Evolutionary conservation across 306 rosid species (phyloP).

Genomic region (Begonia fuchsioides): DNA sequence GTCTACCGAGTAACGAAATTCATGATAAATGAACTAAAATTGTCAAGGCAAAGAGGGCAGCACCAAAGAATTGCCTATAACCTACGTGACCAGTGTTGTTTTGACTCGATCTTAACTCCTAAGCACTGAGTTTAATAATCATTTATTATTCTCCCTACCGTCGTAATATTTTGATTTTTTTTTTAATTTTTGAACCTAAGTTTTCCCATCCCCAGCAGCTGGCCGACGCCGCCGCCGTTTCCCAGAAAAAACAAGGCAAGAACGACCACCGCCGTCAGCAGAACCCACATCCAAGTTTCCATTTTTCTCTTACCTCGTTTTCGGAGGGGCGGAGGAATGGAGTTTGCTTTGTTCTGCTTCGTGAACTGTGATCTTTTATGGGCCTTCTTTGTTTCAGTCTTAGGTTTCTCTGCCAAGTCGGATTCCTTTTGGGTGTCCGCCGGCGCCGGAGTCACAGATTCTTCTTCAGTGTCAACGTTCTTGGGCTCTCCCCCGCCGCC

Average conservation of each 20-base stretch:
- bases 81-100: constrained; percentile 23
- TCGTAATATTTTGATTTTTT: constrained; percentile 3
- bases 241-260: constrained; percentile 38
- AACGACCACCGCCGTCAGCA: constrained; percentile 17
- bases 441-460: constrained; percentile 20
- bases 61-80: constrained; percentile 40
- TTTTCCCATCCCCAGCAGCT: constrained; percentile 22
- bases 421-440: constrained; percentile 15
- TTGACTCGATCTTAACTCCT: background rate
- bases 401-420: constrained; percentile 30
- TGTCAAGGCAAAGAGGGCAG: constrained; percentile 14
- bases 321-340: constrained; percentile 54
- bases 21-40: no score
- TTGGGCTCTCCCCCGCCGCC: constrained; percentile 13
- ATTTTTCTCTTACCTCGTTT: constrained; percentile 58
- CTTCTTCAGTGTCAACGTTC: constrained; percentile 23
- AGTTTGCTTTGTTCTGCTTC: constrained; percentile 40
- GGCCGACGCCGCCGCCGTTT: constrained; percentile 20
- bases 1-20: no score
- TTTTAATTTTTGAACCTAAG: constrained; percentile 17
- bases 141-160: constrained; percentile 9
- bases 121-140: constrained; percentile 16
- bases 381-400: constrained; percentile 16
- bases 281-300: constrained; percentile 74
- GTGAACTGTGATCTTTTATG: constrained; percentile 35